Conservation (phyloP, 768 basidiomycete species). For the Lentinula detonsa region DNA sequence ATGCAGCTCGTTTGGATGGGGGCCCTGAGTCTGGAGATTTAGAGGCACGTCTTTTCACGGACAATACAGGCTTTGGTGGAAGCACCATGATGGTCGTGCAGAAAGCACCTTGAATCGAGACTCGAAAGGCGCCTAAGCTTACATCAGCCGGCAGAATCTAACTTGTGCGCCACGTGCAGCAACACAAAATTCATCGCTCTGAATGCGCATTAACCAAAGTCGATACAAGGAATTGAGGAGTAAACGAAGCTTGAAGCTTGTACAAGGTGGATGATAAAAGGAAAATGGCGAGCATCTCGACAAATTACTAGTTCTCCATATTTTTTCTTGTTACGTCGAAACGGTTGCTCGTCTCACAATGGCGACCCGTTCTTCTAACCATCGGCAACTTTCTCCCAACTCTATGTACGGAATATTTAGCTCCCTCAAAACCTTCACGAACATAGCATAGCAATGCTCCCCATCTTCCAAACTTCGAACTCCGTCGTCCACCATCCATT, state of each 20-base stretch:
- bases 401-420: constrained; percentile 38
- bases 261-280: too few relatives aligned
- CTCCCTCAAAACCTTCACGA: constrained; percentile 30
- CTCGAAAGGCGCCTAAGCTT: not conserved
- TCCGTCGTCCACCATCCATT: constrained; percentile 63
- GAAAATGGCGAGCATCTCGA: too few relatives aligned
- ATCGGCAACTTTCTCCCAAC: constrained; percentile 39
- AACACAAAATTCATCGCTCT: too few relatives aligned
- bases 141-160: not conserved
- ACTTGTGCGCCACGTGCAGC: not conserved
- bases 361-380: constrained; percentile 30
- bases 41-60: constrained; percentile 55
- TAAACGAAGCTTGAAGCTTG: too few relatives aligned
- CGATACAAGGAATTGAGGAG: too few relatives aligned
- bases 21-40: constrained; percentile 43
- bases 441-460: constrained; percentile 30
- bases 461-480: constrained; percentile 50
- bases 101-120: not conserved
- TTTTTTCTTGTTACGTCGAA: too few relatives aligned
- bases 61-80: constrained; percentile 3
- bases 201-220: too few relatives aligned
- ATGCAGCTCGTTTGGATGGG: constrained; percentile 47
- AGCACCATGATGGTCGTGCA: constrained; percentile 1
- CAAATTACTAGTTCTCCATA: too few relatives aligned
- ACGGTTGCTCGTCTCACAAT: not conserved